A percentile compares a stretch with the other conserved stretches of the same genome.
Conservation (phyloP, 2,329 filamentous ascomycete species). For the Hyphodiscus sp. region DNA sequence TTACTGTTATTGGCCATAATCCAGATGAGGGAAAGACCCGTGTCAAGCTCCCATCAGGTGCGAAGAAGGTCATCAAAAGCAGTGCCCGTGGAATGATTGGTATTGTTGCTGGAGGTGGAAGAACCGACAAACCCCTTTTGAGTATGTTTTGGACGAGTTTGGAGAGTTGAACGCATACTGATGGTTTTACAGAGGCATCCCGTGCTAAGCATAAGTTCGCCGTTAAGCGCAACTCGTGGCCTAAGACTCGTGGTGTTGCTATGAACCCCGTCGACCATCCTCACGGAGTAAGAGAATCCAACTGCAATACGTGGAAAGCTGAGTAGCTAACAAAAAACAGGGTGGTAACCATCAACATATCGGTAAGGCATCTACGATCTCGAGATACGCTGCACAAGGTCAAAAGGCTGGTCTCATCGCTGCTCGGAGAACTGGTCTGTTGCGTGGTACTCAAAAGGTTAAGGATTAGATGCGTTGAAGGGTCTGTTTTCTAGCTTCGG, state of each 20-base stretch:
- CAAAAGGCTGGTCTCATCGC: constrained; percentile 99
- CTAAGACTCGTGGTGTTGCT: constrained; percentile 99
- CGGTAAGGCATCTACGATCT: constrained; percentile 99
- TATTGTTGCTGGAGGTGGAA: constrained; percentile 97
- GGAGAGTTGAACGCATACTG: constrained; percentile 30
- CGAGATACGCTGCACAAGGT: constrained; percentile 93
- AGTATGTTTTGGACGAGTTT: constrained; percentile 49
- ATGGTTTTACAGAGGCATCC: constrained; percentile 72
- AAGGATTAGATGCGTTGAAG: constrained; percentile 66
- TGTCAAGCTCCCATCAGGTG: constrained; percentile 97
- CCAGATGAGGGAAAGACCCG: constrained; percentile 99
- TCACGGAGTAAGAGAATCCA: constrained; percentile 58
- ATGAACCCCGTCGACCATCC: constrained; percentile 99
- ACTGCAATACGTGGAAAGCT: neutral
- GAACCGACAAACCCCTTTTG: constrained; percentile 98
- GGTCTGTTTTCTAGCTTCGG: constrained; percentile 29
- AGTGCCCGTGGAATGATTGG: constrained; percentile 95
- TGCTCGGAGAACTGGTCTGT: constrained; percentile 97
- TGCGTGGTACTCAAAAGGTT: constrained; percentile 99
- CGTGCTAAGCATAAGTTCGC: constrained; percentile 99
- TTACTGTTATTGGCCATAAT: constrained; percentile 97
- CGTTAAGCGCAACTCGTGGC: constrained; percentile 99
- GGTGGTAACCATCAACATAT: constrained; percentile 97
- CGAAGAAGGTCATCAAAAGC: constrained; percentile 98
- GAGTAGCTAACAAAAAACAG: constrained; percentile 37